Base-by-base conservation (phyloP, 805 yeast species). In the Vanderwaltozyma verrucispora region DNA sequence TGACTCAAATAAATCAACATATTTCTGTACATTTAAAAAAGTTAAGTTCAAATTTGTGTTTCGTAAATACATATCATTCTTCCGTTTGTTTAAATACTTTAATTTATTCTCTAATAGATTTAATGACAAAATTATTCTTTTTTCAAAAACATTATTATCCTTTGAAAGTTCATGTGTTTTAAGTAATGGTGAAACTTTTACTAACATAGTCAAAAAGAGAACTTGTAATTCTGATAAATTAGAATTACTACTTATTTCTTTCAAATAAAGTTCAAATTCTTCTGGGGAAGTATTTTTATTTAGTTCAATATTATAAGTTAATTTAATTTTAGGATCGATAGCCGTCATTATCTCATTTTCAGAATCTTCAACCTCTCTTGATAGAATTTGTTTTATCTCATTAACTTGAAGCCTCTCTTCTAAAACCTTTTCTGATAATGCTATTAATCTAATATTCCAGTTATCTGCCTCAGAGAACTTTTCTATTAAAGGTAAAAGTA, bases 341-440 rank as follows among this genome's bases (percentile, higher is more conserved):
- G n/a, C 13, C 3, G 14, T n/a, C 8, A 11, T 2, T n/a, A 16
- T 13, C 15, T 13, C 11, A 4, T 24, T 28, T 24, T 35, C 19
- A 25, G 28, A 24, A 8, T 26, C 27, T 20, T 28, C 34, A 30
- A 35, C 24, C 11, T 86, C 92, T 43, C 74, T 71, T 43, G 78
- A 80, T 26, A 87, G 61, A 1, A 84, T 82, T 17, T 71, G 74
- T 42, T 94, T 62, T 17, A 88, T 68, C 45, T 76, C 72, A 41
- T 78, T 73, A 1, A 87, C 94, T 49, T 83, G 85, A 27, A 72
- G 72, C 38, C 87, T 64, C 49, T 85, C 94, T 44, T 76, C 76
- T 52, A 88, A 63, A 11, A 80, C 71, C 23, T 69, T 70, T 3
- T 85, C 78, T 2, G 82, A 72, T 2, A 71, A 54, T 36, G 71